Base-by-base conservation (phyloP, 805 yeast species). In the Myxozyma nipponensis region DNA sequence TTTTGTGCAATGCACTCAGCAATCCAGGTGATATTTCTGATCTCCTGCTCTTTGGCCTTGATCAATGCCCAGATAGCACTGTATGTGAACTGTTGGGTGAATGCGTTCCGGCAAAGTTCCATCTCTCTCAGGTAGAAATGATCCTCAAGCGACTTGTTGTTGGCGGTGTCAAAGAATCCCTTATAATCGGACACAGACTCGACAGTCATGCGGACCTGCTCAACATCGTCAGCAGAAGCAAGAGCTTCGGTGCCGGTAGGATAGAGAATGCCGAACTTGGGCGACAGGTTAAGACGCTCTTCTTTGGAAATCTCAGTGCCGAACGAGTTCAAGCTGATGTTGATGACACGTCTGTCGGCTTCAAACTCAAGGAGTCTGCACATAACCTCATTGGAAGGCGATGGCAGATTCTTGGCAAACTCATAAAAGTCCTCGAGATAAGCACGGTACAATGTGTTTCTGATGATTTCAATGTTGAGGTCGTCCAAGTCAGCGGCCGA, bases 1-100 rank as follows among this genome's bases (percentile, higher is more conserved):
- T 89, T 90, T 70, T 95, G 98, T 28, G 98, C 96, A 72, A 93
- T 93, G 75, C 99, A 93, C 73, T 93, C 99, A 44, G 98, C 96
- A 50, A 93, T 91, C 99, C 99, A 93, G n/a, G 98, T 88, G 59
- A 93, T 84, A 68, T 93, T 93, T 70, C 98, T 80, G 52, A 95
- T 81, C 70, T 93, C 99, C 71, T 95, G 98, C 70, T 93, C 98
- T 65, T 85, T 86, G 17, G 96, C 84, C 70, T 88, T 85, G 66
- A 95, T 78, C 95, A 96, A 93, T 4, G 96, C 96, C 93, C 96
- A 93, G 49, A 93, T 76, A 1, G 96, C 84, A 35, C 89, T 78
- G 62, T 85, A 78, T 17, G 96, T 82, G 69, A 93, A 93, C 69
- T 54, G 58, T 71, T 93, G 98, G 30, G 98, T 90, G 69, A 93